Percentiles rank a stretch among this genome's conserved stretches.
These are phyloP conservation scores for Aspergillus bertholletiae DNA, from an alignment of 495 filamentous ascomycete genomes.

Conservation along the genomic window DNA sequence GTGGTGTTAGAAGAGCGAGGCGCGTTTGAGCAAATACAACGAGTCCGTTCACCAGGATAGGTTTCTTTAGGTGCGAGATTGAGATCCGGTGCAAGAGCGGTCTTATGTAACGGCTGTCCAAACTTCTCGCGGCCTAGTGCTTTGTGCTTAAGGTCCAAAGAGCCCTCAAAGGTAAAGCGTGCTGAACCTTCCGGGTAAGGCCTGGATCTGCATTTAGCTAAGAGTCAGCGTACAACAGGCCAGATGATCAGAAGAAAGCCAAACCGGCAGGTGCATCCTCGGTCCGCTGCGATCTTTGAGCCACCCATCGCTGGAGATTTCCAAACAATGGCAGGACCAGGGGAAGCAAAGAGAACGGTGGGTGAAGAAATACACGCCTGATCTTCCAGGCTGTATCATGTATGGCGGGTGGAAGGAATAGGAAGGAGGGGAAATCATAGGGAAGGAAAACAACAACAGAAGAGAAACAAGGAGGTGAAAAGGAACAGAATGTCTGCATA, in stretches of 20 bases:
- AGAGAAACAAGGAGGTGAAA: neutral
- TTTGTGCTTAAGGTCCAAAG: neutral
- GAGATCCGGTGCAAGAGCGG: neutral
- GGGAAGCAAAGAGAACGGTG: neutral
- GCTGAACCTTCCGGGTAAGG: neutral
- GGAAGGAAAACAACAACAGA: neutral
- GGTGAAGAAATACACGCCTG: neutral
- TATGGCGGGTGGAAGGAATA: neutral
- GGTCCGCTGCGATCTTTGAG: neutral
- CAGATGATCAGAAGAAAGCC: neutral
- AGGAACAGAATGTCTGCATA: neutral
- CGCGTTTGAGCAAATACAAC: neutral
- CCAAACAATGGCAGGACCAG: neutral
- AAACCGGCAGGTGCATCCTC: conserved; percentile 10
- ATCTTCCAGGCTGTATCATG: neutral
- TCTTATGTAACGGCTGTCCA: neutral
- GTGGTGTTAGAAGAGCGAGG: neutral
- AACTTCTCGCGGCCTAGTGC: neutral
- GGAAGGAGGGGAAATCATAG: neutral
- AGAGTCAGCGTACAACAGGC: neutral
- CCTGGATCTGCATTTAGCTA: neutral
- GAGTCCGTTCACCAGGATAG: neutral
- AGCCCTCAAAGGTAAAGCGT: neutral
- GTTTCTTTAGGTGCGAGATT: neutral
- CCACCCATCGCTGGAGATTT: conserved; percentile 1